Conservation (phyloP, 2,329 filamentous ascomycete species). For the Neospermospora avenae region DNA sequence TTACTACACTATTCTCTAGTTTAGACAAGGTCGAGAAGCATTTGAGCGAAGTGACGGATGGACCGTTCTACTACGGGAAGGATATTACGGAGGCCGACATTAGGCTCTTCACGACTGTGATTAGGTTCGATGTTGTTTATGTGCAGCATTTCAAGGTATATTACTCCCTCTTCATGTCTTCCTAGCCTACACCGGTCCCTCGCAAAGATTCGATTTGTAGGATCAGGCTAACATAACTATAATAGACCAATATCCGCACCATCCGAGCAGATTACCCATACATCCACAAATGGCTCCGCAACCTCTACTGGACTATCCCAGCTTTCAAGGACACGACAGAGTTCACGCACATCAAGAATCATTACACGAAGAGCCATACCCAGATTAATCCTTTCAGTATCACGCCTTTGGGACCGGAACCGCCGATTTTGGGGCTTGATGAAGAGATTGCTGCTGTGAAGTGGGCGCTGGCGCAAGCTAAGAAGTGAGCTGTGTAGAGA, state of each 20-base stretch:
- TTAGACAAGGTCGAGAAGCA: slow-evolving; percentile 75
- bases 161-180: slow-evolving; percentile 39
- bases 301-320: slow-evolving; percentile 64
- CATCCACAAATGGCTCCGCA: slow-evolving; percentile 63
- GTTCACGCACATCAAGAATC: slow-evolving; percentile 61
- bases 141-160: slow-evolving; percentile 81
- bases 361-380: slow-evolving; percentile 83
- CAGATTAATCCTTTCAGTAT: slow-evolving; percentile 68
- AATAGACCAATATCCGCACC: slow-evolving; percentile 51
- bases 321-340: slow-evolving; percentile 51
- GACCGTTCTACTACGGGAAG: slow-evolving; percentile 73
- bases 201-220: no score
- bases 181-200: no score
- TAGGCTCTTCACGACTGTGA: slow-evolving; percentile 61
- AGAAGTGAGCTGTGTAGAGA: slow-evolving; percentile 20
- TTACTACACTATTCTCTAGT: slow-evolving; percentile 67
- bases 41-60: slow-evolving; percentile 45
- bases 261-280: slow-evolving; percentile 50
- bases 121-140: slow-evolving; percentile 70
- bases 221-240: slow-evolving; percentile 35
- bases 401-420: slow-evolving; percentile 80
- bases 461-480: slow-evolving; percentile 27
- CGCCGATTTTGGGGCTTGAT: slow-evolving; percentile 73
- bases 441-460: slow-evolving; percentile 68
- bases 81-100: slow-evolving; percentile 79